These are phyloP conservation scores for Paramecium pentaurelia DNA, from an alignment of 73 alveolate species.

Conservation along the genomic window DNA sequence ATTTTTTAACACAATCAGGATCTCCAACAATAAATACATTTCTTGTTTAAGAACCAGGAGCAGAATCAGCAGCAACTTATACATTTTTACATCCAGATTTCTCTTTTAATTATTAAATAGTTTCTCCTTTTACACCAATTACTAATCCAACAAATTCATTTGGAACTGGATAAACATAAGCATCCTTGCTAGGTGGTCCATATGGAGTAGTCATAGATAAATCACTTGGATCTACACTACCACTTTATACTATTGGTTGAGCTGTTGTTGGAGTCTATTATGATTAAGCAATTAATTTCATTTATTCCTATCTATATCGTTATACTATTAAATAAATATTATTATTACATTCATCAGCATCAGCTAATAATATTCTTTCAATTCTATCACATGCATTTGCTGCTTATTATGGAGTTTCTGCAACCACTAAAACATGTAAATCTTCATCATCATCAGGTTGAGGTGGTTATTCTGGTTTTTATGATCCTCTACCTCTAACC, in stretches of 20 bases:
- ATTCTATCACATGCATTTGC: conserved; percentile 86
- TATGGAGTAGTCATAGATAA: conserved; percentile 86
- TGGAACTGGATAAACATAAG: conserved; percentile 87
- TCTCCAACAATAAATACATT: conserved; percentile 94
- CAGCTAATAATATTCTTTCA: conserved; percentile 87
- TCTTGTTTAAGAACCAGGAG: conserved; percentile 86
- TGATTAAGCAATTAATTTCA: conserved; percentile 44
- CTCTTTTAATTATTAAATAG: conserved; percentile 83
- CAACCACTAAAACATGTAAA: conserved; percentile 93
- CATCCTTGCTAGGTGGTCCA: conserved; percentile 92
- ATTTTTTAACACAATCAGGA: conserved; percentile 84
- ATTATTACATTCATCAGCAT: conserved; percentile 90
- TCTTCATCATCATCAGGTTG: conserved; percentile 96
- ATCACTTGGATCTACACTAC: conserved; percentile 45
- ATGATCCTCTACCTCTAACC: conserved; percentile 95
- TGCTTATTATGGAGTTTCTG: conserved; percentile 88
- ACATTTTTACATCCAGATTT: conserved; percentile 91
- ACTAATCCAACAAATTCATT: conserved; percentile 91
- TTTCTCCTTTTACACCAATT: conserved; percentile 96
- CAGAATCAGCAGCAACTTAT: conserved; percentile 89
- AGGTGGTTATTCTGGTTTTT: conserved; percentile 94
- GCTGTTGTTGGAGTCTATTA: conserved; percentile 70
- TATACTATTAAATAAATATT: conserved; percentile 45
- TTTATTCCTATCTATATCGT: conserved; percentile 28
- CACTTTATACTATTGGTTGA: conserved; percentile 63